Evolutionary conservation across 257 asterid species (phyloP).

Genomic region (Echites panduratus): DNA sequence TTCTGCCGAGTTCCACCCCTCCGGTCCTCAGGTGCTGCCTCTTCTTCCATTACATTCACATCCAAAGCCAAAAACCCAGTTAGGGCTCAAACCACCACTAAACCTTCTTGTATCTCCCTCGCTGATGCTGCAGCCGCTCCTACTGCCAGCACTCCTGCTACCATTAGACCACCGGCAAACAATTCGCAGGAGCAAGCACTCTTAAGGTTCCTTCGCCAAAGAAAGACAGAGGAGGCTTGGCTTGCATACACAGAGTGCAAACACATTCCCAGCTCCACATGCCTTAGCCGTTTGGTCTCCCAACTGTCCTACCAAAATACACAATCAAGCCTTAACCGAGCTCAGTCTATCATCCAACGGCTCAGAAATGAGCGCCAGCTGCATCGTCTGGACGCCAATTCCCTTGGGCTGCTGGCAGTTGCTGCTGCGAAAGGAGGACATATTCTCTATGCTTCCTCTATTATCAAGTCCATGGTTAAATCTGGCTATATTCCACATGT

Average conservation of each 20-base stretch:
- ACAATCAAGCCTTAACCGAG: constrained; percentile 49
- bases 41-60: constrained; percentile 23
- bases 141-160: constrained; percentile 13
- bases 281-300: constrained; percentile 86
- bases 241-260: constrained; percentile 42
- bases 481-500: constrained; percentile 91
- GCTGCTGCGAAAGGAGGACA: constrained; percentile 90
- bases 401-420: constrained; percentile 85
- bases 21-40: constrained; percentile 22
- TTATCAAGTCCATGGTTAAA: constrained; percentile 80
- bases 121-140: constrained; percentile 15
- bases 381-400: constrained; percentile 90
- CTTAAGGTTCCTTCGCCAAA: constrained; percentile 61
- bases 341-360: constrained; percentile 76
- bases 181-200: constrained; percentile 48
- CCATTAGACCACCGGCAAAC: constrained; percentile 19
- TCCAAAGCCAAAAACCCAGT: constrained; percentile 31
- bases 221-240: constrained; percentile 93
- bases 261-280: constrained; percentile 63
- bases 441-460: constrained; percentile 72
- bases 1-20: constrained; percentile 39
- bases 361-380: constrained; percentile 73
- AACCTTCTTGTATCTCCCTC: constrained; percentile 26
- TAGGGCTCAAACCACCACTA: constrained; percentile 31
- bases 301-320: constrained; percentile 78